A percentile compares a stretch with the other conserved stretches of the same genome.
These are phyloP conservation scores for Neurospora sp. DNA, from an alignment of 495 filamentous ascomycete genomes.

Conservation along the genomic window DNA sequence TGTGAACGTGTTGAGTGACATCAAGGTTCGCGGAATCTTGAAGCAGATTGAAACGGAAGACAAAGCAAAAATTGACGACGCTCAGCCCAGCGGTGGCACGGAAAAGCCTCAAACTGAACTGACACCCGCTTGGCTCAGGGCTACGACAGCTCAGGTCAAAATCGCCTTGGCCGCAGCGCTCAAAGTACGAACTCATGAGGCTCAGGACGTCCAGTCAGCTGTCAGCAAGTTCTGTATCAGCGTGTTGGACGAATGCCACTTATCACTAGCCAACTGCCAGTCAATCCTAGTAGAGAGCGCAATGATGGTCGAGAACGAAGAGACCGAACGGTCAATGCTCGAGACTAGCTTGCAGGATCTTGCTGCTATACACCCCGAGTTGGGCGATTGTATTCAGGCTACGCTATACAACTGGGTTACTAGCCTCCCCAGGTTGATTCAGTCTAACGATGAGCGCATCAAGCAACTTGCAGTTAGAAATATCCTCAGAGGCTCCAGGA, in stretches of 20 bases:
- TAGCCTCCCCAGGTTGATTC: slow-evolving; percentile 72
- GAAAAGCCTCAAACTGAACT: slow-evolving; percentile 17
- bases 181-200: slow-evolving; percentile 64
- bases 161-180: slow-evolving; percentile 72
- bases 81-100: slow-evolving; percentile 1
- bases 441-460: slow-evolving; percentile 66
- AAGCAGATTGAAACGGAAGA: slow-evolving; percentile 11
- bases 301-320: slow-evolving; percentile 55
- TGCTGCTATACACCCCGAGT: slow-evolving; percentile 48
- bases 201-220: slow-evolving; percentile 57
- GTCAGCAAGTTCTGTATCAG: slow-evolving; percentile 59
- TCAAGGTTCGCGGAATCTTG: slow-evolving; percentile 34
- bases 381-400: slow-evolving; percentile 59
- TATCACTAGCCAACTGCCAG: slow-evolving; percentile 60
- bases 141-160: slow-evolving; percentile 74
- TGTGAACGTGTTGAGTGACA: slow-evolving; percentile 55
- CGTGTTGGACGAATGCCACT: slow-evolving; percentile 65
- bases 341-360: slow-evolving; percentile 48
- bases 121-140: slow-evolving; percentile 64
- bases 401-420: slow-evolving; percentile 73
- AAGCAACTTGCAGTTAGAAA: slow-evolving; percentile 64
- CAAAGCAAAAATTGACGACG: slow-evolving; percentile 2
- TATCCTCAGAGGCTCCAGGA: slow-evolving; percentile 59
- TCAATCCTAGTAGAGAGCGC: slow-evolving; percentile 70
- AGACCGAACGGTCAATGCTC: slow-evolving; percentile 31